Conservation (phyloP, 1,284 basidiomycete genomes). For the Marasmius oreades region DNA sequence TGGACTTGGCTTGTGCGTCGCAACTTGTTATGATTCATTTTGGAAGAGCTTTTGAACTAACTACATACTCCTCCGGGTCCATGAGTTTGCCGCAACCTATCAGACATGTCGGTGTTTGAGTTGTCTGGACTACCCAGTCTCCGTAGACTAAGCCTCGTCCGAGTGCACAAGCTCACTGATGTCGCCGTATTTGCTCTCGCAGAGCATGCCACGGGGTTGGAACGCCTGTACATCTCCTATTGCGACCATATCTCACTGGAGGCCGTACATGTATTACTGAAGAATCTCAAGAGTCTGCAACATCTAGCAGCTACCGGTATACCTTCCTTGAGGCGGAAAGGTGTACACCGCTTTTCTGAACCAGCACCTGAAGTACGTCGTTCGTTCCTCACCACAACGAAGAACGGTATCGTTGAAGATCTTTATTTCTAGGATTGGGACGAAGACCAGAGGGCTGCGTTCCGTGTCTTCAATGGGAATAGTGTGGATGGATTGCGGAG, state of each 20-base stretch:
- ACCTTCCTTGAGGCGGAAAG: conserved; percentile 68
- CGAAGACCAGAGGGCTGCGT: conserved; percentile 65
- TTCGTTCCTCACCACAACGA: conserved; percentile 3
- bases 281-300: conserved; percentile 59
- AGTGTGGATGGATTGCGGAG: conserved; percentile 64
- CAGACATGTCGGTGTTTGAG: conserved; percentile 84
- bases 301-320: conserved; percentile 85
- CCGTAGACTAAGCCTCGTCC: conserved; percentile 78
- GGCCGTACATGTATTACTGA: conserved; percentile 74
- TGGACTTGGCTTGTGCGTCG: conserved; percentile 83
- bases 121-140: conserved; percentile 73
- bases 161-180: conserved; percentile 65
- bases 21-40: conserved; percentile 7
- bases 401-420: conserved; percentile 12
- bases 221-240: conserved; percentile 86
- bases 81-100: conserved; percentile 76
- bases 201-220: conserved; percentile 66
- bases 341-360: conserved; percentile 81
- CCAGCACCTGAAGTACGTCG: conserved; percentile 69
- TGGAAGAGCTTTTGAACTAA: conserved; percentile 10
- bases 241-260: conserved; percentile 81
- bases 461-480: conserved; percentile 80
- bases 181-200: conserved; percentile 62
- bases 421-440: conserved; percentile 38
- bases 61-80: conserved; percentile 11